Base-by-base conservation (phyloP, 164 flowering plant genomes). In the Cinnamomum micranthum region DNA sequence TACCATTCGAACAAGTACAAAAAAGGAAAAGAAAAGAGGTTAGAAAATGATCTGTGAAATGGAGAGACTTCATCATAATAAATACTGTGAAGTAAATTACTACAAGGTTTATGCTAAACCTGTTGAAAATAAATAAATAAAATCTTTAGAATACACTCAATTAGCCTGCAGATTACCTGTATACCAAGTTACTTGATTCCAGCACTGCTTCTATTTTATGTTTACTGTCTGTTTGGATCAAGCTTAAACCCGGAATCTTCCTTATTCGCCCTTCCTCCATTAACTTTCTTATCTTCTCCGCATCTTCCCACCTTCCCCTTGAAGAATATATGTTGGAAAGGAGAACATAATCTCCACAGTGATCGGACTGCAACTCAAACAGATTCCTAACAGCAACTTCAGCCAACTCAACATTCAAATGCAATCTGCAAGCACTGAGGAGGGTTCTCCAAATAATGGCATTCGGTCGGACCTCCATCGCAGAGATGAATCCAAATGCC, bases 261-360 rank as follows among this genome's bases (percentile, higher is more conserved):
- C 69, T 69, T 70, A 73, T 19, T 25, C 64, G 71, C 33, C 66
- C 67, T 69, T 60, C 78, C 59, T 69, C 76, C 81, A 79, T 71
- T 51, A 63, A 69, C 70, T 68, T 76, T 69, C 78, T 72, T 51
- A 79, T 75, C 59, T 58, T 75, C 50, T 75, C 78, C 33, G 73
- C 78, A 14, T 75, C 52, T 23, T 79, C 76, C 81, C 81, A 75
- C 70, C 51, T 72, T 19, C 81, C 81, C 31, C 68, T 75, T 15
- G 81, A 79, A 75, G 81, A 75, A 75, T 79, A 79, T 68, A 79
- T 76, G 69, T 79, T 79, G 28, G 81, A 75, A 20, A 79, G 70
- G n/a, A 79, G 76, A n/a, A 75, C 62, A 35, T 76, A 79, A 65
- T 79, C 81, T 68, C 76, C 76, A 69, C 73, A 75, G 4, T 73